Evolutionary conservation across 1,284 basidiomycete genomes (phyloP).

Genomic region (Fomes fomentarius): DNA sequence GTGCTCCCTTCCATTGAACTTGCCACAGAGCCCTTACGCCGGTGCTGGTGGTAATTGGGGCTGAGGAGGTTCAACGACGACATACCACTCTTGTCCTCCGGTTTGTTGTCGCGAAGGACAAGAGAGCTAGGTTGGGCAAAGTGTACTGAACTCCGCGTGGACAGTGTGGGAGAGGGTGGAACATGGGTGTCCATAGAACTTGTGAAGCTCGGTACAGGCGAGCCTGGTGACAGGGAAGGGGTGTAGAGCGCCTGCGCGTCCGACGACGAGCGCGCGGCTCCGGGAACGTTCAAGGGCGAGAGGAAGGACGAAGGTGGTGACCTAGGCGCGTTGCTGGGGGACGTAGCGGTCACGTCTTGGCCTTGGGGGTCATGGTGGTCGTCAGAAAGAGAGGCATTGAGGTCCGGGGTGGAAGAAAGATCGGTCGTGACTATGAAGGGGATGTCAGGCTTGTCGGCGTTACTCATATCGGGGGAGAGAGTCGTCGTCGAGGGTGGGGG

Average conservation of each 20-base stretch:
- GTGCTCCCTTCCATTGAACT: constrained; percentile 42
- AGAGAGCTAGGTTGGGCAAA: constrained; percentile 54
- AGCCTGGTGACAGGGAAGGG: constrained; percentile 25
- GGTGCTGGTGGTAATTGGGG: constrained; percentile 45
- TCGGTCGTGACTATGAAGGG: constrained; percentile 32
- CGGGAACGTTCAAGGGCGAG: constrained; percentile 22
- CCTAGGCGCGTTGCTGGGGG: constrained; percentile 6
- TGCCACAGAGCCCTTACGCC: constrained; percentile 50
- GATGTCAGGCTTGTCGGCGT: constrained; percentile 22
- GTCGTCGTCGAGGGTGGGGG: not conserved
- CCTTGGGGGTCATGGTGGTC: constrained; percentile 13
- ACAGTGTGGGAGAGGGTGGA: constrained; percentile 76
- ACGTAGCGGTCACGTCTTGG: constrained; percentile 6
- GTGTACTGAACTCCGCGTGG: constrained; percentile 60
- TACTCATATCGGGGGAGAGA: constrained; percentile 19
- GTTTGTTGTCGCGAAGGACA: constrained; percentile 72
- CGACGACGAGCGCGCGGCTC: constrained; percentile 18
- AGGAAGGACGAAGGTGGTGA: constrained; percentile 17
- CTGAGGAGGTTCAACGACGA: constrained; percentile 60
- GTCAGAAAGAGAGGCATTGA: constrained; percentile 14
- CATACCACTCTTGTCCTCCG: constrained; percentile 57
- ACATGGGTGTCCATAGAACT: constrained; percentile 42
- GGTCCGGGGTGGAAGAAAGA: constrained; percentile 26
- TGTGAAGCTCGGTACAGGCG: constrained; percentile 32
- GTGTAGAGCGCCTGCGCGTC: constrained; percentile 22